Base-by-base conservation (phyloP, 1,139 yeast genomes). In the Magnusiomyces magnusii region DNA sequence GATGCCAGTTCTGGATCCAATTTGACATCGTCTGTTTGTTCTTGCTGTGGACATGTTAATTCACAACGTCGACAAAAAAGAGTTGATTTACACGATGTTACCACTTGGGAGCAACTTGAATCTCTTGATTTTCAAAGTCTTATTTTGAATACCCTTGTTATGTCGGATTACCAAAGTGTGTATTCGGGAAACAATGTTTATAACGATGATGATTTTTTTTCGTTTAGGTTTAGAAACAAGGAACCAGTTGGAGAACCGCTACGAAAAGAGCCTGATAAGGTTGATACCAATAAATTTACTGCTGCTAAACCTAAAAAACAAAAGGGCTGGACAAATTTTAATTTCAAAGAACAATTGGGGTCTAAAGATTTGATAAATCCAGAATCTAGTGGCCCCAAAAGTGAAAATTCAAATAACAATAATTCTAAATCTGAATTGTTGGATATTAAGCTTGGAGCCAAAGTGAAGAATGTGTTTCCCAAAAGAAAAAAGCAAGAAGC, bases 41-140 rank as follows among this genome's bases (percentile, higher is more conserved):
- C 23, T 23, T 52, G 28, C 23, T 42, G 47, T 39, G 53, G 53
- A 15, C 39, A 28, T 19, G 5, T 7, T 7, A 19, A 31, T 10
- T 27, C 27, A 9, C 25, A 44, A 23, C 5, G 27, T 23, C 24
- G 49, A 17, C 49, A 44, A 21, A 31, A 31, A 31, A 19, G 27
- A 9, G 41, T 50, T 15, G 53, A 52, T 41, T 25, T 52, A 9
- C n/a, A 17, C n/a, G 55, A 52, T 17, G 15, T 24, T n/a, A 17
- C 25, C 15, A 52, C 49, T 21, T 52, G 55, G 55, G 39, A 52
- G 25, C 34, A 42, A 23, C n/a, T 39, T n/a, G 55, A 41, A 25
- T 28, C 49, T 17, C 28, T 52, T 3, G 39, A 52, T 17, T 52
- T 28, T 41, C n/a, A 52, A 23, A 52, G 34, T 9, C 55, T 52